Conservation (phyloP, 2,329 filamentous ascomycete species). For the Emericellopsis cladophorae region DNA sequence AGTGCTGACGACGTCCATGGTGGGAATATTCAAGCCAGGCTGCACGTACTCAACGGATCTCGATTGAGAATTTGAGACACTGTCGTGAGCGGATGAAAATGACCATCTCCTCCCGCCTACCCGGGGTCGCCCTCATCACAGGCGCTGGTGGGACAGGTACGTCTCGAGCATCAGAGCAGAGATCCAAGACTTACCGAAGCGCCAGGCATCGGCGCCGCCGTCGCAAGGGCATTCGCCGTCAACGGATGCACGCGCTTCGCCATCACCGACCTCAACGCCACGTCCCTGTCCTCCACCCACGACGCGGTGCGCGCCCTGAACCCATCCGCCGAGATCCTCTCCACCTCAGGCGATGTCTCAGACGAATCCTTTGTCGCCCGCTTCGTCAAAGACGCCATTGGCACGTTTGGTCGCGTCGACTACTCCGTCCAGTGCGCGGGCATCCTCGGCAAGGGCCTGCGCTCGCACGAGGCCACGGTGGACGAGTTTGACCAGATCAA, state of each 20-base stretch:
- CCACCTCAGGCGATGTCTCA: conserved; percentile 30
- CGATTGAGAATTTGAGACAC: neutral
- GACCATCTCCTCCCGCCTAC: conserved; percentile 16
- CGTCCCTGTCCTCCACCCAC: conserved; percentile 22
- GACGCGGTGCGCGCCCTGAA: conserved; percentile 17
- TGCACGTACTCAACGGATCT: no score
- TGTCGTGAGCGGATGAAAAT: conserved; percentile 2
- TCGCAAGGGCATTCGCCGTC: conserved; percentile 33
- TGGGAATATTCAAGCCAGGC: no score
- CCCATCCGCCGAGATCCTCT: conserved; percentile 18
- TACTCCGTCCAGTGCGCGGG: conserved; percentile 46
- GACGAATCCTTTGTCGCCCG: conserved; percentile 28
- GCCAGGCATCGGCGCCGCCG: conserved; percentile 42
- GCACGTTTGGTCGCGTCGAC: conserved; percentile 32
- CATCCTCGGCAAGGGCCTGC: conserved; percentile 26
- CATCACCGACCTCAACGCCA: conserved; percentile 37
- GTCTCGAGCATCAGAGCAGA: neutral
- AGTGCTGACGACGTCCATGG: no score
- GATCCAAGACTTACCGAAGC: neutral
- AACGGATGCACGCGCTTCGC: conserved; percentile 37
- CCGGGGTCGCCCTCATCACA: conserved; percentile 32
- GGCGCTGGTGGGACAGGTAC: conserved; percentile 33
- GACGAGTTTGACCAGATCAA: conserved; percentile 39
- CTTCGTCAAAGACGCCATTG: conserved; percentile 18
- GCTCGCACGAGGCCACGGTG: conserved; percentile 30